Evolutionary conservation across 202 grass and related monocot genomes (phyloP).

Genomic region (Setaria viridis): DNA sequence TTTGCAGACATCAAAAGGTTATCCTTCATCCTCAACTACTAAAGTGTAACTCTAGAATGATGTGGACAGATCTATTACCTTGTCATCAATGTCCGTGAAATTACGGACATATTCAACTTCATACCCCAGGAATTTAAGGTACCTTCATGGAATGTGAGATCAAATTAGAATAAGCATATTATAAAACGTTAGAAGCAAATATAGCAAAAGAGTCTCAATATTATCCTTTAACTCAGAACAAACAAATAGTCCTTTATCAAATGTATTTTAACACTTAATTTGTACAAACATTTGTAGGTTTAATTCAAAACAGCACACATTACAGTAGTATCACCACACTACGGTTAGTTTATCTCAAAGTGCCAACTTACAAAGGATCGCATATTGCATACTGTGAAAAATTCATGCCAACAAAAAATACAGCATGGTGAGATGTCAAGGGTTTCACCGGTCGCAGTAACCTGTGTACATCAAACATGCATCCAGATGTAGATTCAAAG

Average conservation of each 20-base stretch:
- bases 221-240: not conserved
- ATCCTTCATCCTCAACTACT: conserved; percentile 20
- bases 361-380: not conserved
- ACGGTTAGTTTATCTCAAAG: conserved; percentile 1
- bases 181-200: not conserved
- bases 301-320: not conserved
- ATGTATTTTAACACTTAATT: not conserved
- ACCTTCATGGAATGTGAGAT: conserved; percentile 54
- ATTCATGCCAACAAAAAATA: not conserved
- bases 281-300: not conserved
- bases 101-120: conserved; percentile 89
- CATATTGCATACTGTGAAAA: not conserved
- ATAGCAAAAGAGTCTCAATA: not conserved
- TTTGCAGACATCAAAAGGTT: not conserved
- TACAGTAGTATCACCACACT: not conserved
- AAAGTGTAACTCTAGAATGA: conserved; percentile 13
- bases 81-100: conserved; percentile 94
- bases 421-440: not conserved
- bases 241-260: not conserved
- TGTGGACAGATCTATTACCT: conserved; percentile 52
- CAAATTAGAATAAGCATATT: conserved; percentile 25
- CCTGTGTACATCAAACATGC: not conserved
- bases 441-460: not conserved
- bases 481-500: not conserved
- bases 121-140: conserved; percentile 83